Base-by-base conservation (phyloP, 306 rosid species). In the Abrus precatorius region DNA sequence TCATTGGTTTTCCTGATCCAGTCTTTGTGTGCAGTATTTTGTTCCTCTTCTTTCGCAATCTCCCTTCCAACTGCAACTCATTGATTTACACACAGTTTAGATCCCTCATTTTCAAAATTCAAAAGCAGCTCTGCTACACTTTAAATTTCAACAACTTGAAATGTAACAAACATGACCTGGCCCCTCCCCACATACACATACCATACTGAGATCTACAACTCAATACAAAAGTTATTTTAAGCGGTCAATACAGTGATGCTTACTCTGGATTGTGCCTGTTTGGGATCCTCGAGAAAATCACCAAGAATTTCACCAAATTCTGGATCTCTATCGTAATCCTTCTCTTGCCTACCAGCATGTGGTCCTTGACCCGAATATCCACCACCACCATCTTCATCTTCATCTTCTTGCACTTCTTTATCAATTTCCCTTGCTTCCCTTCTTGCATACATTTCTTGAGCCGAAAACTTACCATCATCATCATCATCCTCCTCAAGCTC, bases 251-350 rank as follows among this genome's bases (percentile, higher is more conserved):
- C 5, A 80, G 52, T 57, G 57, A 1, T 49, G 61, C 90, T 89
- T 89, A 92, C 98, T 84, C 77, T 93, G 70, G 97, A 88, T 12
- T 82, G 94, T 34, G 92, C 95, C 76, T 83, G 91, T 38, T 91
- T 82, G 9, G 97, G 98, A 73, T 95, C 84, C 67, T 92, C 97
- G 12, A 95, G 82, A 80, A 79, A 85, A 79, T 43, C 75, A 47
- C 97, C 97, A 57, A 95, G 72, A 75, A 92, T 91, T 32, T 92
- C 90, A 84, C 97, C 98, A 29, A 90, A 79, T 74, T 92, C 98
- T 41, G 98, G 97, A 82, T 95, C 93, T 73, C 88, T 76, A 63
- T 92, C 98, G 41, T 80, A 86, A 56, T 95, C 94, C 66, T 77
- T 89, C 78, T 83, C 92, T 49, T 64, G 85, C 81, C 60, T 81